Base-by-base conservation (phyloP, 176 grass and related monocot species). In the Carex pumila region DNA sequence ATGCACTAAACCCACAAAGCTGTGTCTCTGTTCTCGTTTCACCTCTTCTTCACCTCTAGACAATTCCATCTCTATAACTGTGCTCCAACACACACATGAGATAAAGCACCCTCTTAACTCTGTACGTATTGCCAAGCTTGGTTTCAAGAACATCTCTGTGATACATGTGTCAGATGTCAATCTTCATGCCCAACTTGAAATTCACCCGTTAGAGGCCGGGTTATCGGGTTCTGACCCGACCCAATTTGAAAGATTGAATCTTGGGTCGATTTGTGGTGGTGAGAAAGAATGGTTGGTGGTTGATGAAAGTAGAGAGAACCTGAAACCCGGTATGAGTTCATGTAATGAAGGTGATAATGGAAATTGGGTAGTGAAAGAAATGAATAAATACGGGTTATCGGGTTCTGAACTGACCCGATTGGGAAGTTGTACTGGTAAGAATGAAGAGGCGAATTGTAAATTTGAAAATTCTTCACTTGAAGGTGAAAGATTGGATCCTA, bases 1-100 rank as follows among this genome's bases (percentile, higher is more conserved):
- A 77, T 98, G 92, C 86, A 78, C 63, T 60, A 98, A 98, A 79
- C 90, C 95, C 65, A 65, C 89, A 7, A 83, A 81, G 9, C 86
- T 92, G 14, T 98, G 95, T 65, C 92, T 98, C 82, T 98, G 92
- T 54, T 88, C 89, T 79, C 92, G 95, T 22, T 84, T 98, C 43
- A 72, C 71, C 67, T 84, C 77, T 55, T 89, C 90, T 55, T 89
- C 90, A 17, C 95, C 90, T 62, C 86, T 93, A 37, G 87, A 93
- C 62, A 98, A 79, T 52, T 63, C 89, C 29, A 85, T 94, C 84
- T 85, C 87, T 60, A 89, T 98, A 61, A 93, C 95, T 62, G 84
- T 98, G 6, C 91, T 98, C 59, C 95, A 93, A 86, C 95, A 98
- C 86, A 79, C 80, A 1, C 88, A 88, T 89, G 95, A 98, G 86